Conservation (phyloP, 2,329 filamentous ascomycete species). For the Colletotrichum destructivum region DNA sequence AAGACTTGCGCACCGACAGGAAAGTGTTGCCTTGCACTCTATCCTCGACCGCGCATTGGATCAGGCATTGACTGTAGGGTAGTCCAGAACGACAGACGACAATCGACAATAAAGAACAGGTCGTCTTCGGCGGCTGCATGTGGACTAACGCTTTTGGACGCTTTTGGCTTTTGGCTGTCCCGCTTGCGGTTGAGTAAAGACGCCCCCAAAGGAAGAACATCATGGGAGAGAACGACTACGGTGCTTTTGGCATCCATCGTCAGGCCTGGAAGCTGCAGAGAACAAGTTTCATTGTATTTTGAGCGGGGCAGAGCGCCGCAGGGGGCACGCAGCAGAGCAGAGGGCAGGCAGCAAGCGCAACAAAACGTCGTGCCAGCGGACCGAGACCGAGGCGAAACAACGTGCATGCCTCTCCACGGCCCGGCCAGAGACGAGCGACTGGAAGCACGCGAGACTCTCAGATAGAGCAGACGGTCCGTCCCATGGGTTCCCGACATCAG, state of each 20-base stretch:
- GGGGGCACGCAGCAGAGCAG: not conserved
- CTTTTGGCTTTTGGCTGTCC: not conserved
- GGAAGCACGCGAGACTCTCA: slow-evolving; percentile 9
- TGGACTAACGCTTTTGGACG: not conserved
- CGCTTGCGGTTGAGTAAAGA: slow-evolving; percentile 23
- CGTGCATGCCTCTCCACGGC: slow-evolving; percentile 19
- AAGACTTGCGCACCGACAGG: slow-evolving; percentile 15
- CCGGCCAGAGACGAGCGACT: slow-evolving; percentile 15
- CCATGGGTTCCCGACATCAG: not conserved
- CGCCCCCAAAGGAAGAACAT: not conserved
- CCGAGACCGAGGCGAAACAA: slow-evolving; percentile 34
- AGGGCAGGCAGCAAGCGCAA: slow-evolving; percentile 22
- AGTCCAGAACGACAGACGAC: not conserved
- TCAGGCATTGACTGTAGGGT: not conserved
- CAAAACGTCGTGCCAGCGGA: slow-evolving; percentile 6
- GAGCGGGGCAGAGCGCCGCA: too few species aligned
- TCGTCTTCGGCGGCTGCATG: slow-evolving; percentile 8
- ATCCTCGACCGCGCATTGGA: not conserved
- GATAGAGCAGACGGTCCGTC: not conserved
- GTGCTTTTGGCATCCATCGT: not conserved
- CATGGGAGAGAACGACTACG: not conserved
- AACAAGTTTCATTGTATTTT: not conserved
- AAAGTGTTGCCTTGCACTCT: not conserved
- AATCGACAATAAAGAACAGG: slow-evolving; percentile 5
- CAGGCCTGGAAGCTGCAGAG: slow-evolving; percentile 3